Evolutionary conservation across 768 basidiomycete genomes (phyloP).

Genomic region (Amanita inopinata): DNA sequence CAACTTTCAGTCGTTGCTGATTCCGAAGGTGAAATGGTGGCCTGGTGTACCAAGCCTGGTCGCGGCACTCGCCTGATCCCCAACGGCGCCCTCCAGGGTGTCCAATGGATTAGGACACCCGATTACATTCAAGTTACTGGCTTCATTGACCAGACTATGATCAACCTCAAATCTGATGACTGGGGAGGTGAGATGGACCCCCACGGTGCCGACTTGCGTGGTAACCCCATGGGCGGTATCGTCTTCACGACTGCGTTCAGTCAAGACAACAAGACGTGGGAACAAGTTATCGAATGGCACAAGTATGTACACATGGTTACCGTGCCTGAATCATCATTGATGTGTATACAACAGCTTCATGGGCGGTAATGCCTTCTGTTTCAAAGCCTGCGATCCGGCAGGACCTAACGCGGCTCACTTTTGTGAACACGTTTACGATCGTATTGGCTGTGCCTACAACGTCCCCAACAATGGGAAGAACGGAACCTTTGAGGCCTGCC

Average conservation of each 20-base stretch:
- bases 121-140: conserved; percentile 56
- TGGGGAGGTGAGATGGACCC: conserved; percentile 74
- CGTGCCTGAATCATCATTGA: not conserved
- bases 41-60: conserved; percentile 67
- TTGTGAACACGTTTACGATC: conserved; percentile 69
- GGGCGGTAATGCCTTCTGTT: conserved; percentile 53
- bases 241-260: conserved; percentile 52
- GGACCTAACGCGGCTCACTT: conserved; percentile 36
- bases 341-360: conserved; percentile 44
- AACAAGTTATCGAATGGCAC: conserved; percentile 62
- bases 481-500: conserved; percentile 54
- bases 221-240: conserved; percentile 74
- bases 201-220: conserved; percentile 66
- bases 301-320: conserved; percentile 31
- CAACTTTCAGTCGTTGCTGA: conserved; percentile 47
- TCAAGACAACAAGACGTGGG: conserved; percentile 28
- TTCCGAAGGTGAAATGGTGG: conserved; percentile 61
- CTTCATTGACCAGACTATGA: conserved; percentile 47
- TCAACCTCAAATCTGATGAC: conserved; percentile 46
- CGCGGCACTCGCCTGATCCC: conserved; percentile 71
- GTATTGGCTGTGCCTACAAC: conserved; percentile 68
- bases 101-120: conserved; percentile 53
- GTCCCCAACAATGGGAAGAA: conserved; percentile 53
- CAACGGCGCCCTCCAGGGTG: conserved; percentile 48
- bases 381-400: conserved; percentile 62